Evolutionary conservation across 169 alveolate genomes (phyloP).

Genomic region (Cryptosporidium sp.): DNA sequence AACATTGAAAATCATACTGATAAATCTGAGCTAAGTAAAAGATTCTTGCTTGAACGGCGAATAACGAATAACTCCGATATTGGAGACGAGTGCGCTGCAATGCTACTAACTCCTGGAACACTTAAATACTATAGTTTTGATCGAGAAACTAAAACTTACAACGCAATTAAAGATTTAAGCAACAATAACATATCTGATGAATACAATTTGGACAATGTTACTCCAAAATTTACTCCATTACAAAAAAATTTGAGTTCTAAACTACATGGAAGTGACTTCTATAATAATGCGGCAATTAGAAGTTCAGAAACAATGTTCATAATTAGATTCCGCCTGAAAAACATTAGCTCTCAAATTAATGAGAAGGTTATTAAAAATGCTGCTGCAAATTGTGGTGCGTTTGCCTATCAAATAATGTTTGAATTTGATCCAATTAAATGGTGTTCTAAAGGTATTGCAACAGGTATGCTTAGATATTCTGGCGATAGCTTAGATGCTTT

Average conservation of each 20-base stretch:
- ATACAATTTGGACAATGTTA: slow-evolving; percentile 17
- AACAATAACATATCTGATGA: neutral
- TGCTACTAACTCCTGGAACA: slow-evolving; percentile 22
- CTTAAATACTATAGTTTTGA: neutral
- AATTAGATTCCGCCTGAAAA: slow-evolving; percentile 28
- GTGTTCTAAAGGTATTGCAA: slow-evolving; percentile 41
- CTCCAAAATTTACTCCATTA: slow-evolving; percentile 30
- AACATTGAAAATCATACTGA: slow-evolving; percentile 16
- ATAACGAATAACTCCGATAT: neutral
- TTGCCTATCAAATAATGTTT: slow-evolving; percentile 42
- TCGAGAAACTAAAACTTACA: neutral
- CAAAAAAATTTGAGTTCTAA: slow-evolving; percentile 70
- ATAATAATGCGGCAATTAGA: slow-evolving; percentile 27
- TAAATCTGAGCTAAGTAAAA: slow-evolving; percentile 8
- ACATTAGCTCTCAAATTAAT: neutral
- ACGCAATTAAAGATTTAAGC: neutral
- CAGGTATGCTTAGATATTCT: slow-evolving; percentile 46
- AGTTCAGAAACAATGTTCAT: neutral
- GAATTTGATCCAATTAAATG: slow-evolving; percentile 57
- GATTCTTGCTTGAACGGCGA: neutral
- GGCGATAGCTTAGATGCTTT: slow-evolving; percentile 1
- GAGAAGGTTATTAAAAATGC: slow-evolving; percentile 19
- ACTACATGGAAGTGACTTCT: slow-evolving; percentile 56
- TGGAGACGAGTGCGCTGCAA: slow-evolving; percentile 48
- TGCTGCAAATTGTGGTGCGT: slow-evolving; percentile 14